Evolutionary conservation across 164 flowering plant species (phyloP).

Genomic region (Tetracentron sinense): DNA sequence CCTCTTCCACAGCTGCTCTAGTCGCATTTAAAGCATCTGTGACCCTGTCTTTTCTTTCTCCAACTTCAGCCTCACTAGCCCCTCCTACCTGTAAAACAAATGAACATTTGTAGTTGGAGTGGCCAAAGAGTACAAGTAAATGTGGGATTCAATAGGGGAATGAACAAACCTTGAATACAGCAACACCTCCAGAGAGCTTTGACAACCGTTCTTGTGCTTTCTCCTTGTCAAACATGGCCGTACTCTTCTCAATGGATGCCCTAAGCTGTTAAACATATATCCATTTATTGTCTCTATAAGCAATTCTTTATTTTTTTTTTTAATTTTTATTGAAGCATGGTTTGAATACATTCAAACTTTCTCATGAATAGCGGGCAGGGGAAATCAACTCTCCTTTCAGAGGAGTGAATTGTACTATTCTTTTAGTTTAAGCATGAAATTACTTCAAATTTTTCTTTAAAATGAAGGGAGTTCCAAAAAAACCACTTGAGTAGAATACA

Average conservation of each 20-base stretch:
- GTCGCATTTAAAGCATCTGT: conserved; percentile 88
- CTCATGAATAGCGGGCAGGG: not conserved
- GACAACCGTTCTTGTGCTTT: conserved; percentile 82
- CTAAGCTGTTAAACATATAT: conserved; percentile 43
- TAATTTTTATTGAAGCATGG: not conserved
- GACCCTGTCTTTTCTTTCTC: conserved; percentile 82
- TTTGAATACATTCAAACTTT: not conserved
- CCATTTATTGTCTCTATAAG: conserved; percentile 5
- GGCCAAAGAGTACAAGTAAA: not conserved
- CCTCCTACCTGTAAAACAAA: conserved; percentile 65
- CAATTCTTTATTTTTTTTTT: not conserved
- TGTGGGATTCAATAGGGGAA: not conserved
- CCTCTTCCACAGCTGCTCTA: conserved; percentile 90
- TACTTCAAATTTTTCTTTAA: too few species aligned
- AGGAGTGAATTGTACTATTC: too few species aligned
- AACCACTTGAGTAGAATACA: too few species aligned
- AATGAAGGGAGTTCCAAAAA: too few species aligned
- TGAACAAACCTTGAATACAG: conserved; percentile 68
- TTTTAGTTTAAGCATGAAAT: too few species aligned
- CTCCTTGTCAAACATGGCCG: conserved; percentile 77
- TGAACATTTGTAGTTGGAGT: not conserved
- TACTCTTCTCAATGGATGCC: conserved; percentile 51
- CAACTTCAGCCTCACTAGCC: conserved; percentile 83
- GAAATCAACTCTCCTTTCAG: too few species aligned
- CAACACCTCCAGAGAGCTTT: conserved; percentile 85